phyloP scores from a whole-genome alignment of 2,329 filamentous ascomycete species.

The Arthrobotrys megalospora region DNA sequence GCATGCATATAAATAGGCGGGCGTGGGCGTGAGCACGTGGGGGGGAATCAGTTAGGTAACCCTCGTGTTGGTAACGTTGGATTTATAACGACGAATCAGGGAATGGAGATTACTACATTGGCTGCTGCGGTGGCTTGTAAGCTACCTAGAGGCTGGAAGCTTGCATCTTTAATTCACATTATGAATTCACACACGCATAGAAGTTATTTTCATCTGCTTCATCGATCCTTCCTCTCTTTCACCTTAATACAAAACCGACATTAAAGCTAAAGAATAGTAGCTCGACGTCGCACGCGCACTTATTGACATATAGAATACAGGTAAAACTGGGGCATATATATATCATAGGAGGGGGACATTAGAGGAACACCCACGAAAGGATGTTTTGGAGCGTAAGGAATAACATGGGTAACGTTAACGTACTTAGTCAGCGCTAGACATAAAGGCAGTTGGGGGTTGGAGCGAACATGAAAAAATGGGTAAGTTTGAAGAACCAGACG shows the following conservation, averaged over 20 bases:
- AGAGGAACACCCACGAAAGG: not conserved
- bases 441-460: not conserved
- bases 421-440: not conserved
- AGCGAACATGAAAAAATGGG: constrained; percentile 6
- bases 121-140: not conserved
- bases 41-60: not conserved
- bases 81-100: constrained; percentile 24
- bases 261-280: constrained; percentile 9
- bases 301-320: constrained; percentile 18
- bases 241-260: not conserved
- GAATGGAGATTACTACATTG: constrained; percentile 12
- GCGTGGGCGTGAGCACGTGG: not conserved
- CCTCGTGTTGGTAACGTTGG: constrained; percentile 15
- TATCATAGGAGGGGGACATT: constrained; percentile 6
- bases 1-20: constrained; percentile 1
- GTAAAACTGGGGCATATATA: not conserved
- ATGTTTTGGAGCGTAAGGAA: not conserved
- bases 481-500: not conserved
- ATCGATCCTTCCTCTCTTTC: not conserved
- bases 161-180: not conserved
- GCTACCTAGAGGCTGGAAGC: not conserved
- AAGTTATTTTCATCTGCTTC: not conserved
- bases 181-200: too few species aligned
- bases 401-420: constrained; percentile 44
- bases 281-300: not conserved